Percentiles rank a stretch among this genome's conserved stretches.
Conservation (phyloP, 1,284 basidiomycete species). For the Ceratobasidium sp. region DNA sequence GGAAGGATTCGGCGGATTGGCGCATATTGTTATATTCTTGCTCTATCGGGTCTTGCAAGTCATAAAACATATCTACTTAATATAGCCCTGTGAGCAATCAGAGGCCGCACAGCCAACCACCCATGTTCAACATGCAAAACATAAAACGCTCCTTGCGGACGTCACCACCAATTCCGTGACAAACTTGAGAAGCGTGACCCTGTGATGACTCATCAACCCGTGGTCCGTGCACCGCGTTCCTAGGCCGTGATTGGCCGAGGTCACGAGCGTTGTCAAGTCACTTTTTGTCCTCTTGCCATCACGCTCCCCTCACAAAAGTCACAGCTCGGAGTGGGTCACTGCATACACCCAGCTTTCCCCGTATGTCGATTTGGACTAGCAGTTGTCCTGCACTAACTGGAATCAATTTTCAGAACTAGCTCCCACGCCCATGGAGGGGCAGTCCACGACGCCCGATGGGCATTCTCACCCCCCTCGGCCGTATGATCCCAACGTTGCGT, state of each 20-base stretch:
- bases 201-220: slow-evolving; percentile 8
- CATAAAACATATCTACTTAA: not conserved
- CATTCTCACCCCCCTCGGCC: slow-evolving; percentile 21
- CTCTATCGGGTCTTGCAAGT: not conserved
- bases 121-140: too few relatives aligned
- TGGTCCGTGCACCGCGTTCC: slow-evolving; percentile 26
- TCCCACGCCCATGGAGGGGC: slow-evolving; percentile 35
- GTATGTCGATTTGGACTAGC: not conserved
- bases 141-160: too few relatives aligned
- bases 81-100: too few relatives aligned
- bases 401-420: slow-evolving; percentile 13
- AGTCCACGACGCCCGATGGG: slow-evolving; percentile 31
- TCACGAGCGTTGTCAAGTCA: slow-evolving; percentile 18
- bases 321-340: slow-evolving; percentile 30
- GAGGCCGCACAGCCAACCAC: too few relatives aligned
- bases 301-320: slow-evolving; percentile 35
- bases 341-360: slow-evolving; percentile 35
- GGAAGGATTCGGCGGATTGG: not conserved
- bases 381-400: not conserved
- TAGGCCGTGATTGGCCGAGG: slow-evolving; percentile 30
- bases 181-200: slow-evolving; percentile 29
- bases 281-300: slow-evolving; percentile 24
- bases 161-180: slow-evolving; percentile 29
- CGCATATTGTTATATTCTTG: not conserved
- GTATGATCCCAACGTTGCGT: slow-evolving; percentile 32